Conservation (phyloP, 2,329 filamentous ascomycete species). For the Aureobasidium pullulans region DNA sequence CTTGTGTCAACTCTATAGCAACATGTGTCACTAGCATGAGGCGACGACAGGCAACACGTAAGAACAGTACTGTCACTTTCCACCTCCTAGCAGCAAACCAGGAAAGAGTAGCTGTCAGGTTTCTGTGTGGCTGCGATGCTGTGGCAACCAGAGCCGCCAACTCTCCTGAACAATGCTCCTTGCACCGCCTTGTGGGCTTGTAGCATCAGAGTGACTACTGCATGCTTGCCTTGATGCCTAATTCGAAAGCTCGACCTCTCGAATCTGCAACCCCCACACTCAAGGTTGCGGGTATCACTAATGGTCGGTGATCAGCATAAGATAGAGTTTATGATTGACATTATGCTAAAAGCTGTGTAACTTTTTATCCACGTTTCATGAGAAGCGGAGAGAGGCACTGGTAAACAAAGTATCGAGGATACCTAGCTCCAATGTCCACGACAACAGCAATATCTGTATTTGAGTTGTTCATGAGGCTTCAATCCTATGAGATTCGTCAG, state of each 20-base stretch:
- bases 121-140: not conserved
- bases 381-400: not conserved
- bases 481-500: no score
- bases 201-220: not conserved
- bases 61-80: not conserved
- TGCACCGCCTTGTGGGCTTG: not conserved
- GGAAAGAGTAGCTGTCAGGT: not conserved
- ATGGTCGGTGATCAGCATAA: conserved; percentile 2
- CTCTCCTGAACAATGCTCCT: not conserved
- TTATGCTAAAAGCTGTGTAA: not conserved
- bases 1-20: not conserved
- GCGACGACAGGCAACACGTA: not conserved
- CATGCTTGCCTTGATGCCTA: conserved; percentile 11
- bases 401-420: no score
- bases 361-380: not conserved
- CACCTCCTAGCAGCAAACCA: not conserved
- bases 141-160: not conserved
- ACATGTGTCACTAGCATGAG: not conserved
- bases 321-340: conserved; percentile 9
- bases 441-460: no score
- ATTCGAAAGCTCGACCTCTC: not conserved
- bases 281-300: not conserved
- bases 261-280: not conserved
- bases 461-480: no score
- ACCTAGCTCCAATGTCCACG: no score